These are phyloP conservation scores for Nissolia schottii DNA, from an alignment of 306 rosid genomes.

Conservation along the genomic window DNA sequence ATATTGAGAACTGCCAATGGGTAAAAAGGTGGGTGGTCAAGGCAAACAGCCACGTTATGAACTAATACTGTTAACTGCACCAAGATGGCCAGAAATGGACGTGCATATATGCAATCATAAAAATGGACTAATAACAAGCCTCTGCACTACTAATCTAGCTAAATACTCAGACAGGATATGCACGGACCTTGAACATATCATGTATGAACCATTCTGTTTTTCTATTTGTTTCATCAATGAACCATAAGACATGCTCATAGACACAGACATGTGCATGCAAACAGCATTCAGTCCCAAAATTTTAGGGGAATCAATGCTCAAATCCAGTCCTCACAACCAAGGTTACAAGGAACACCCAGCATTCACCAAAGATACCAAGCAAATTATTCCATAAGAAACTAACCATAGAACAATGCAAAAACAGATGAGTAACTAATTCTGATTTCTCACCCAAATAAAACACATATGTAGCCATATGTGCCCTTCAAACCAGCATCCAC, in stretches of 20 bases:
- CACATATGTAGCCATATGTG: no score
- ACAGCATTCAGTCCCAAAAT: not conserved
- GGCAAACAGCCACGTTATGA: constrained; percentile 2
- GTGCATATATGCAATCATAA: not conserved
- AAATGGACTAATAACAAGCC: not conserved
- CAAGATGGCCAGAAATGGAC: not conserved
- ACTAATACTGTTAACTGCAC: not conserved
- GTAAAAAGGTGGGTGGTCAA: not conserved
- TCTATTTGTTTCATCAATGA: not conserved
- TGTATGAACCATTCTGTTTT: not conserved
- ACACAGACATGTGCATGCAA: not conserved
- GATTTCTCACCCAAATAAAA: no score
- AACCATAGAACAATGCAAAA: no score
- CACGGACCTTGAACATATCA: not conserved
- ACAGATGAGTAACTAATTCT: no score
- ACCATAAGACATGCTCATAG: not conserved
- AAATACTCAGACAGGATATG: not conserved
- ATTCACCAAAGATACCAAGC: not conserved
- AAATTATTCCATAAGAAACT: no score
- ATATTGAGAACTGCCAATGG: not conserved
- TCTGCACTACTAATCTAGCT: not conserved
- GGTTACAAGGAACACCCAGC: no score
- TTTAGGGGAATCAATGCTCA: not conserved
- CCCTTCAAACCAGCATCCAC: no score
- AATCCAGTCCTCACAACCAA: not conserved